Evolutionary conservation across 108 stramenopile genomes (phyloP), one percentile per base, ranked within the genome.

Genomic region (Poteriospumella lacustris): DNA sequence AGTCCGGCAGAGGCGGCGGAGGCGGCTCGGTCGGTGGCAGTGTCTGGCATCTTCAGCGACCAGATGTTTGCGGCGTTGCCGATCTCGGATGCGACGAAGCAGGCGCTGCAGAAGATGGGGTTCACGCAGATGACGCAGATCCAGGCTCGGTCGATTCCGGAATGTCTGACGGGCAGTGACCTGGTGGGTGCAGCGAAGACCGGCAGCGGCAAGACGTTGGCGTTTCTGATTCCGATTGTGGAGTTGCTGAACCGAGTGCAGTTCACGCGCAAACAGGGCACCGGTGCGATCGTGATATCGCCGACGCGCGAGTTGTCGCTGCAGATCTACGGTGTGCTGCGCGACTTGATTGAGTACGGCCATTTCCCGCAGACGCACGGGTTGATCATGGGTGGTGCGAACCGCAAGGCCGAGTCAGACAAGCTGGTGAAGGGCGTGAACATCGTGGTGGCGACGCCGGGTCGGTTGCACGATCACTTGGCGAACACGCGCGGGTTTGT

Each of bases 111-210:
- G 28, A 81, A 80, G 2, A 82, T 95, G 84, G 90, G 89, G 0
- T 92, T 93, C 78, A 85, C 80, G 9, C 90, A 77, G 12, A 94
- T 96, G 91, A 97, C 98, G 1, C 92, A 99, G 79, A 94, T 99
- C 81, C 96, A 99, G 88, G 84, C 89, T 62, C 89, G 87, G 83
- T 86, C 95, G 39, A 97, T 99, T 76, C 96, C 98, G 0, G 78
- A 94, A 34, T 88, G 97, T 24, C 88, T 99, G 29, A 59, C 85
- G 0, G 98, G 98, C 3, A 93, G 94, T 72, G 98, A 99, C 78
- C 68, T 99, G 58, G 93, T 99, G 80, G 98, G 96, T 28, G 96
- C 96, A 12, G 98, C 98, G 76, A 94, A 99, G 81, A 99, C 98
- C 0, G 98, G 98, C 36, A 88, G 86, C 44, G 98, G 98, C 28